Base-by-base conservation (phyloP, 139 green algal species). In the Nannochloris sp. region DNA sequence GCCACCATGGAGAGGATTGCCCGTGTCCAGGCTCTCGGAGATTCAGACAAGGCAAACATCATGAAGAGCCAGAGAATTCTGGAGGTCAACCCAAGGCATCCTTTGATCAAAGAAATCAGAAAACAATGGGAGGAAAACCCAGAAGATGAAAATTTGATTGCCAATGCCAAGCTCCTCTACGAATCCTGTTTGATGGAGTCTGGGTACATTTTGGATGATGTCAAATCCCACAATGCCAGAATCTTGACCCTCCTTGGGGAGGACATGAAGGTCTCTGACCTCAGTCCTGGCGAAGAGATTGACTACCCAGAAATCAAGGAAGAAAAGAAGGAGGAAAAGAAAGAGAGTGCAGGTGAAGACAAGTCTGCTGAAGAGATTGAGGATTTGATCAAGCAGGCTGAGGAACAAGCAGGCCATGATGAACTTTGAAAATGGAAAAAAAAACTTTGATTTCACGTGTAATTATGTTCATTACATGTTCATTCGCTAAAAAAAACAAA, bases 1-100 rank as follows among this genome's bases (percentile, higher is more conserved):
- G 93, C 93, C 56, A 96, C 96, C 80, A 98, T 98, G 93, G 88
- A 97, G 83, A 81, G 86, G 60, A 97, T 99, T 80, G 95, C 95
- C 81, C 81, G 27, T 57, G 51, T n/a, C 70, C 63, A 80, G 57
- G 70, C 70, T n/a, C 36, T 78, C 34, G 58, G 44, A 37, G 69
- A 72, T 61, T 12, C 29, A 18, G 46, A 71, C 27, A 53, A 40
- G 6, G 64, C 68, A 54, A 58, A 66, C 24, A 73, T 46, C 15
- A 79, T 83, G 73, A 68, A 65, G 5, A 70, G 70, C 1, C 67
- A 77, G 60, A 71, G 75, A n/a, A 88, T 75, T 3, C 83, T 99
- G 34, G 93, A 99, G 82, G 93, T 99, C 81, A 99, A 99, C 78
- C 90, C 93, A 5, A 60, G 75, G 24, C 92, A 99, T 76, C 88